Evolutionary conservation across 495 filamentous ascomycete species (phyloP).

Genomic region (Saxispiralis lemnorum): DNA sequence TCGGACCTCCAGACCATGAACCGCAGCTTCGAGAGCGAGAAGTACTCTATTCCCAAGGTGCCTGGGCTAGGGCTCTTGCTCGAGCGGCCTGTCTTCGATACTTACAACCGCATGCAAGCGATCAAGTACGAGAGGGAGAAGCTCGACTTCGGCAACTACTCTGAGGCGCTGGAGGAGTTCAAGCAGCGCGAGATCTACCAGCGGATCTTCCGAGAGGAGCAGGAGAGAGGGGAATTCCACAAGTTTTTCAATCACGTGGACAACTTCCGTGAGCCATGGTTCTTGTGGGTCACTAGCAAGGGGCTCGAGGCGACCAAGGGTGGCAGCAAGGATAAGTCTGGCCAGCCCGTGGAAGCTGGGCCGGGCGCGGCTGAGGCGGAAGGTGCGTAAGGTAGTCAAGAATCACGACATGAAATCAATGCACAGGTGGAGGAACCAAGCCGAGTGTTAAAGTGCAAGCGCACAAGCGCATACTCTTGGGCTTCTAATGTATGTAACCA

Average conservation of each 20-base stretch:
- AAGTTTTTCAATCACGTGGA: conserved; percentile 81
- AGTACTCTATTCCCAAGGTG: conserved; percentile 82
- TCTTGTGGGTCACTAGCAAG: conserved; percentile 49
- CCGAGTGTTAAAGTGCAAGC: too few relatives aligned
- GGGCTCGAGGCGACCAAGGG: conserved; percentile 13
- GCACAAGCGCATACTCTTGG: too few relatives aligned
- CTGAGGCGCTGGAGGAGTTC: conserved; percentile 66
- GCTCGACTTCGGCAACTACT: conserved; percentile 61
- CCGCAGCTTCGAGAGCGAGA: conserved; percentile 38
- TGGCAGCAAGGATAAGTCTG: not conserved
- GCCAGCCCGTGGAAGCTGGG: too few relatives aligned
- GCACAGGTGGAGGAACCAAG: too few relatives aligned
- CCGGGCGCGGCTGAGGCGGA: too few relatives aligned
- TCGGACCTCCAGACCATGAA: conserved; percentile 50
- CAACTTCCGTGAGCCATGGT: conserved; percentile 50
- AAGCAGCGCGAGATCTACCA: conserved; percentile 88
- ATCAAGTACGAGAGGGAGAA: conserved; percentile 33
- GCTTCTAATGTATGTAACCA: too few relatives aligned
- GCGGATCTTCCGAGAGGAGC: conserved; percentile 76
- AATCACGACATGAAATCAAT: too few relatives aligned
- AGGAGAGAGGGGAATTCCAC: conserved; percentile 33
- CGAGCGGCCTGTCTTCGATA: conserved; percentile 76
- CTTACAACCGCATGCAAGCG: conserved; percentile 51
- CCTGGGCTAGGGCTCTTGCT: conserved; percentile 75
- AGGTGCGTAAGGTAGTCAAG: too few relatives aligned